Evolutionary conservation across 2,329 filamentous ascomycete species (phyloP).

Genomic region (Penicillium sp.): DNA sequence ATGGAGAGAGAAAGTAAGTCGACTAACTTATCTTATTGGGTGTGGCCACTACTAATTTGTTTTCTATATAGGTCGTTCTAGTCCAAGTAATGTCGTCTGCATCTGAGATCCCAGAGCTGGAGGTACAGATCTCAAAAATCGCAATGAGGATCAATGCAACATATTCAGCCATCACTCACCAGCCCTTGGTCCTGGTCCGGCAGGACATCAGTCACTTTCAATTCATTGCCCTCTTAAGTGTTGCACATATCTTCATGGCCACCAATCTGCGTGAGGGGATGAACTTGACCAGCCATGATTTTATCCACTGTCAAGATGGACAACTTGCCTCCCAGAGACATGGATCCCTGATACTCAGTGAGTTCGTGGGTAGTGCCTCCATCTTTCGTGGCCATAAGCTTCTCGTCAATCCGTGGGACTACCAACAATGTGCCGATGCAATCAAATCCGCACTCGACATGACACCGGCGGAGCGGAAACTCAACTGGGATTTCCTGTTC

Average conservation of each 20-base stretch:
- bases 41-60: slow-evolving; percentile 2
- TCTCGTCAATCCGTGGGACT: slow-evolving; percentile 92
- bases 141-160: slow-evolving; percentile 88
- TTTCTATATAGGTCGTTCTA: slow-evolving; percentile 64
- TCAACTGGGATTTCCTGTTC: slow-evolving; percentile 72
- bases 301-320: slow-evolving; percentile 87
- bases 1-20: slow-evolving; percentile 68
- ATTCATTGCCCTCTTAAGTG: slow-evolving; percentile 83
- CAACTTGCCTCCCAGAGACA: slow-evolving; percentile 69
- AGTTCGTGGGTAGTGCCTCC: slow-evolving; percentile 88
- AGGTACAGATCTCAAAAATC: slow-evolving; percentile 85
- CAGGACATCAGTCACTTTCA: slow-evolving; percentile 91
- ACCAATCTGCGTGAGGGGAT: slow-evolving; percentile 93
- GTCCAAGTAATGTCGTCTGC: slow-evolving; percentile 90
- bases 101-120: slow-evolving; percentile 79
- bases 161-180: slow-evolving; percentile 84
- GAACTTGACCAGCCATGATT: slow-evolving; percentile 94
- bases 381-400: slow-evolving; percentile 78
- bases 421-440: slow-evolving; percentile 77
- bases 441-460: slow-evolving; percentile 82
- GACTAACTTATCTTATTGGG: background rate
- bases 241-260: slow-evolving; percentile 88
- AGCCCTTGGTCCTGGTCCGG: slow-evolving; percentile 85
- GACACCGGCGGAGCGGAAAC: slow-evolving; percentile 68
- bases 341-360: slow-evolving; percentile 84